A percentile compares a stretch with the other conserved stretches of the same genome.
Evolutionary conservation across 73 alveolate genomes (phyloP).

Genomic region (Paramecium biaurelia): DNA sequence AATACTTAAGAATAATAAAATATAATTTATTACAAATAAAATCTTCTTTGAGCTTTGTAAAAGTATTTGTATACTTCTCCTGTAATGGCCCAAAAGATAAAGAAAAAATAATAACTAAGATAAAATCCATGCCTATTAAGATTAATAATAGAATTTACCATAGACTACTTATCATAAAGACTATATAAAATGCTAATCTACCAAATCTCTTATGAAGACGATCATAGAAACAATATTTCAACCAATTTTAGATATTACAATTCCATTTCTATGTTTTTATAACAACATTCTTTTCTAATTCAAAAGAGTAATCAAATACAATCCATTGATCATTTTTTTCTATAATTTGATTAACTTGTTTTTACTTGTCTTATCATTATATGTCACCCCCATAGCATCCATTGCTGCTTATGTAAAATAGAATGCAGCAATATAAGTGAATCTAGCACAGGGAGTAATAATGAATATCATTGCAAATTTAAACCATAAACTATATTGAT

Average conservation of each 20-base stretch:
- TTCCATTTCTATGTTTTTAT: conserved; percentile 30
- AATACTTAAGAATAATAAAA: background rate
- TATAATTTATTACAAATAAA: background rate
- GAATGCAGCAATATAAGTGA: background rate
- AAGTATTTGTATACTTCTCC: background rate
- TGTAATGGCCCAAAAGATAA: conserved; percentile 24
- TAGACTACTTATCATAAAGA: background rate
- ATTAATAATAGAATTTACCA: background rate
- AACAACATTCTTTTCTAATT: conserved; percentile 15
- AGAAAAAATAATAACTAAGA: conserved; percentile 6
- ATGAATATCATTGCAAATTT: background rate
- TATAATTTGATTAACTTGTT: background rate
- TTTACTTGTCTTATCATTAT: conserved; percentile 7
- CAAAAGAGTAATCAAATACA: conserved; percentile 25
- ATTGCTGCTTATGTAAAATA: background rate
- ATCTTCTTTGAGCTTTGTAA: conserved; percentile 32
- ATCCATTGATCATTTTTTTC: background rate
- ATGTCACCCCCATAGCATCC: conserved; percentile 37
- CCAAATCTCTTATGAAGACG: background rate
- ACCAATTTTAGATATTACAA: background rate
- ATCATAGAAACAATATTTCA: conserved; percentile 48
- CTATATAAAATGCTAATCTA: background rate
- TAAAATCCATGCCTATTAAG: conserved; percentile 42
- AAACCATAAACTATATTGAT: background rate
- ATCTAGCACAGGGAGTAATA: conserved; percentile 11